These are phyloP conservation scores for Collybiopsis luxurians DNA, from an alignment of 768 basidiomycete species.

Conservation along the genomic window DNA sequence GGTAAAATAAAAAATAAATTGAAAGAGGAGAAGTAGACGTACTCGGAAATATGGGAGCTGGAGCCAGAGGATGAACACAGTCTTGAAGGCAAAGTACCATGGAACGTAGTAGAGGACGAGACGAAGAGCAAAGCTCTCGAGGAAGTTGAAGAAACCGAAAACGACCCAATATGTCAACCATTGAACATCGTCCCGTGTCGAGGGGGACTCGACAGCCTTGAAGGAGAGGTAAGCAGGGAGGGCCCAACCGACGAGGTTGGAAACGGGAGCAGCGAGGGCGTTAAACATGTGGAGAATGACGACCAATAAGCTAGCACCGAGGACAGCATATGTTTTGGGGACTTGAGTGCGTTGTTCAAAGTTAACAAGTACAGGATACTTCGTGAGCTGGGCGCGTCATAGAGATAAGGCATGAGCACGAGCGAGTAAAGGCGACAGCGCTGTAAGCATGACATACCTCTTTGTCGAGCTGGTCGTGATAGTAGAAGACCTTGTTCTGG, in stretches of 20 bases:
- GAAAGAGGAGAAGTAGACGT: conserved; percentile 36
- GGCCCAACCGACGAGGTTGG: conserved; percentile 93
- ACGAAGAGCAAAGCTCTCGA: conserved; percentile 83
- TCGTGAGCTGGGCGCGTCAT: conserved; percentile 53
- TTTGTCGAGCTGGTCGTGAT: conserved; percentile 91
- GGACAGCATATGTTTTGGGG: conserved; percentile 87
- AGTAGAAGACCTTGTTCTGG: conserved; percentile 77
- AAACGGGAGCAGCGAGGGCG: conserved; percentile 87
- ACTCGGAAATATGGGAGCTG: conserved; percentile 84
- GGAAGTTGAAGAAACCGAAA: conserved; percentile 91
- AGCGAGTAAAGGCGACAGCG: conserved; percentile 7
- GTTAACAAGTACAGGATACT: conserved; percentile 82
- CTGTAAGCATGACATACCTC: conserved; percentile 58
- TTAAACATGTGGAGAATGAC: conserved; percentile 81
- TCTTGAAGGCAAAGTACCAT: conserved; percentile 95
- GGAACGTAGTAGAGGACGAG: conserved; percentile 89
- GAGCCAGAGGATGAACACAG: conserved; percentile 86
- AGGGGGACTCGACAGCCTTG: conserved; percentile 89
- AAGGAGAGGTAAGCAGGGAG: conserved; percentile 95
- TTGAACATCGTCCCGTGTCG: conserved; percentile 82
- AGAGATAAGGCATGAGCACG: conserved; percentile 5
- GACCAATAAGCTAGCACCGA: conserved; percentile 68
- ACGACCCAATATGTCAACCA: conserved; percentile 99
- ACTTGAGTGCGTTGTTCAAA: conserved; percentile 89
- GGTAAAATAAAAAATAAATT: neutral